phyloP scores from a whole-genome alignment of 805 yeast species.

The Wickerhamiella shivajii region DNA sequence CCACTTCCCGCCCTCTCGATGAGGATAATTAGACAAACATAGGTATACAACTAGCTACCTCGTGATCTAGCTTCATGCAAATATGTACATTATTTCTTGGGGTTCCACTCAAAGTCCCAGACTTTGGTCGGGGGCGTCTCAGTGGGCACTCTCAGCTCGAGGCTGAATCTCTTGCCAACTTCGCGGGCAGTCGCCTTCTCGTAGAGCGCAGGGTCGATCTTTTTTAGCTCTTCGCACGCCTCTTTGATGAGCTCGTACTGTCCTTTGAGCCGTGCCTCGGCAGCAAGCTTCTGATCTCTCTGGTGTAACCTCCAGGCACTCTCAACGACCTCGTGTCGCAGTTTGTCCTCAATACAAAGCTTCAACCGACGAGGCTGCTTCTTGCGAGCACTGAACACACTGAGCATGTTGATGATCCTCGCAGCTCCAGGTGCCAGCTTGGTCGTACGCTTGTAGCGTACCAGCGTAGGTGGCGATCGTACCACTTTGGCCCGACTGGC shows the following conservation, averaged over 20 bases:
- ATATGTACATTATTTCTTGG: no score
- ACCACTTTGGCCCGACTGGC: constrained; percentile 6
- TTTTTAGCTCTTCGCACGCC: constrained; percentile 56
- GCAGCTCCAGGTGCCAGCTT: constrained; percentile 34
- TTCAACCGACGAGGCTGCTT: constrained; percentile 76
- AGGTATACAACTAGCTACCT: no score
- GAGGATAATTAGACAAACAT: constrained; percentile 6
- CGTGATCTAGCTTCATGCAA: no score
- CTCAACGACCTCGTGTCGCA: constrained; percentile 70
- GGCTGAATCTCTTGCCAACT: constrained; percentile 50
- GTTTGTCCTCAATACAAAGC: constrained; percentile 61
- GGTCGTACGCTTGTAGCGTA: constrained; percentile 35
- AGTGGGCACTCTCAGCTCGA: constrained; percentile 78
- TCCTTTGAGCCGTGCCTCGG: constrained; percentile 24
- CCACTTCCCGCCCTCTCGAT: constrained; percentile 5
- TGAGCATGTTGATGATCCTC: constrained; percentile 42
- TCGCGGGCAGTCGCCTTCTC: constrained; percentile 46
- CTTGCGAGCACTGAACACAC: constrained; percentile 74
- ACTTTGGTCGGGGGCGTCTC: constrained; percentile 71
- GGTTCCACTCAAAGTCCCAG: constrained; percentile 46
- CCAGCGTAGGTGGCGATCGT: constrained; percentile 9
- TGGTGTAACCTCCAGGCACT: constrained; percentile 66
- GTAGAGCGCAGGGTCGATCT: constrained; percentile 36
- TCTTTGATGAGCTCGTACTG: constrained; percentile 53
- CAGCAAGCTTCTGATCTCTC: constrained; percentile 34